Conservation (phyloP, 1,284 basidiomycete species). For the Salmacisia buchloeana region DNA sequence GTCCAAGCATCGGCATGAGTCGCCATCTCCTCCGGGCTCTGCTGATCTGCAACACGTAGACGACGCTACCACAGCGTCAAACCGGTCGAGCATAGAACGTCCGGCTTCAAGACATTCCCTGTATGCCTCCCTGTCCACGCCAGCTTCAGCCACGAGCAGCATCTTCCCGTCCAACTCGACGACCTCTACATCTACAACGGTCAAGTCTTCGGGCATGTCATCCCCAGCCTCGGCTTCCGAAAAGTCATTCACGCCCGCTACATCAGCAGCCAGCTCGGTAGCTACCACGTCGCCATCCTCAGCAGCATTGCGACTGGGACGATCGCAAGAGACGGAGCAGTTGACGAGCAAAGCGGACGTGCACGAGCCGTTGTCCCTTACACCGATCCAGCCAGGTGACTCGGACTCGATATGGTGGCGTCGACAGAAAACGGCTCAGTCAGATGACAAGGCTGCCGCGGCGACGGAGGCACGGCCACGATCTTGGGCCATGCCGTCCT, state of each 20-base stretch:
- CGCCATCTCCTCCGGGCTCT: too few species aligned
- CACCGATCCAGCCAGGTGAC: too few species aligned
- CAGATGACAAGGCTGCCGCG: too few species aligned
- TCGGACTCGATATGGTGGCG: too few species aligned
- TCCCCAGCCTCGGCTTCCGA: background rate
- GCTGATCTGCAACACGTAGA: conserved; percentile 62
- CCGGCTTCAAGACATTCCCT: background rate
- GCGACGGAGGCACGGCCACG: too few species aligned
- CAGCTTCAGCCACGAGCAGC: conserved; percentile 1
- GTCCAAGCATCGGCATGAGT: too few species aligned
- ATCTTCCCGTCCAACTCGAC: conserved; percentile 2
- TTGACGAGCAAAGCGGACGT: too few species aligned
- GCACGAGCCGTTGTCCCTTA: too few species aligned
- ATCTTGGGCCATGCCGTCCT: too few species aligned
- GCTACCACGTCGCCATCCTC: background rate
- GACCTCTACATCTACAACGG: background rate
- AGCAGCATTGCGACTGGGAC: background rate
- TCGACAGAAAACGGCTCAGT: too few species aligned
- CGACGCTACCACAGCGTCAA: conserved; percentile 13
- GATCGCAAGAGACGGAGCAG: too few species aligned
- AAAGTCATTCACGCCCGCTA: conserved; percentile 1
- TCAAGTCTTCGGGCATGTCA: conserved; percentile 2
- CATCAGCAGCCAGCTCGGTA: background rate
- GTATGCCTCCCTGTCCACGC: background rate
- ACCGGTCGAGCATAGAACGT: too few species aligned